phyloP scores from a whole-genome alignment of 1,139 yeast species.

The Lodderomyces beijingensis region DNA sequence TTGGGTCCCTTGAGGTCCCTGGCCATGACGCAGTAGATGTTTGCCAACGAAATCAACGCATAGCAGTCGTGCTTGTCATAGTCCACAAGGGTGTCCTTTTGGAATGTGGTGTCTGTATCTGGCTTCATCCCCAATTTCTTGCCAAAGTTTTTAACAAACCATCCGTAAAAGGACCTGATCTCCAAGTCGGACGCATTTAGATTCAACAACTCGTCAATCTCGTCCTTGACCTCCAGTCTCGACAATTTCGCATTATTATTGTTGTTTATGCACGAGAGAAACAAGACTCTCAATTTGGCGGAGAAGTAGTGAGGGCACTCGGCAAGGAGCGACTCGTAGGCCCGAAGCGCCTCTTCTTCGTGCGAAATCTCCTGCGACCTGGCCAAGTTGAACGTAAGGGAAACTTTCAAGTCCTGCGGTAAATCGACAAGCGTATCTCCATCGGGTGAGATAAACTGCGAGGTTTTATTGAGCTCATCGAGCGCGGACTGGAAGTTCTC shows the following conservation, averaged over 20 bases:
- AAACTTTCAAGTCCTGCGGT: constrained; percentile 33
- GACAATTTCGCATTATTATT: constrained; percentile 18
- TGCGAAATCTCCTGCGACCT: constrained; percentile 53
- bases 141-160: constrained; percentile 68
- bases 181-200: constrained; percentile 64
- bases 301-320: constrained; percentile 70
- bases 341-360: constrained; percentile 40
- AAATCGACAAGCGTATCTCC: constrained; percentile 25
- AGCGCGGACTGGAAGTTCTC: constrained; percentile 49
- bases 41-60: constrained; percentile 86
- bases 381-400: constrained; percentile 60
- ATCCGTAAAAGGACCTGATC: constrained; percentile 86
- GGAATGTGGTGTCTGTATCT: constrained; percentile 71
- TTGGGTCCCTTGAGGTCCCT: constrained; percentile 58
- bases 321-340: constrained; percentile 53
- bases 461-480: constrained; percentile 14
- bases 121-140: constrained; percentile 54
- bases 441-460: constrained; percentile 20
- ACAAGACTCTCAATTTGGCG: constrained; percentile 69
- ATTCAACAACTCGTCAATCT: constrained; percentile 51
- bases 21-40: constrained; percentile 78
- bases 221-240: constrained; percentile 45
- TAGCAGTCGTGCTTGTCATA: constrained; percentile 85
- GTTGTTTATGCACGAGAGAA: constrained; percentile 42
- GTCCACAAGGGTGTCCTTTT: constrained; percentile 77